These are phyloP conservation scores for Vaccinium darrowii DNA, from an alignment of 148 eudicot genomes.

Conservation along the genomic window DNA sequence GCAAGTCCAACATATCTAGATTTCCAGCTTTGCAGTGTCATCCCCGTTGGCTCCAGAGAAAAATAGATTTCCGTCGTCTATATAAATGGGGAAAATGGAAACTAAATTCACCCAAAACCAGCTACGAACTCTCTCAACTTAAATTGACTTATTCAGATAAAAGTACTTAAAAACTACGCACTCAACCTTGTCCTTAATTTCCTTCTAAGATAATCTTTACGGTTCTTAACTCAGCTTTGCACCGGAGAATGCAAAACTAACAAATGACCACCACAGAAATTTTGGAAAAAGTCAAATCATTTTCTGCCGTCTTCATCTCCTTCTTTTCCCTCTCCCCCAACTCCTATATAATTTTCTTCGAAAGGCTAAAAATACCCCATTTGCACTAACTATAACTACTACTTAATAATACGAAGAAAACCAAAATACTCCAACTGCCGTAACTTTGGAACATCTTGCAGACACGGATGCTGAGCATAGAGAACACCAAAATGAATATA, in stretches of 20 bases:
- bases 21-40: background rate
- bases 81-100: background rate
- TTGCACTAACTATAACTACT: background rate
- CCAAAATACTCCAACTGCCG: background rate
- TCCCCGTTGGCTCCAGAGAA: background rate
- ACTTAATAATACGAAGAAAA: background rate
- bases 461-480: background rate
- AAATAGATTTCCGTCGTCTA: background rate
- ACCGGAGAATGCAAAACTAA: background rate
- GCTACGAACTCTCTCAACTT: background rate
- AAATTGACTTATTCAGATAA: background rate
- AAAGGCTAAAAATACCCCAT: background rate
- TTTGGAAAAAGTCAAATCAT: background rate
- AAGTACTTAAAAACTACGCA: background rate
- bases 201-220: background rate
- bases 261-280: background rate
- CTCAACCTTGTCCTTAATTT: background rate
- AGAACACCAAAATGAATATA: background rate
- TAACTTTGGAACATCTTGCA: background rate
- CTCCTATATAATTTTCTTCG: background rate
- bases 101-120: background rate
- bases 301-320: background rate
- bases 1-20: background rate
- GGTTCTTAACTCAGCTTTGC: constrained; percentile 1
- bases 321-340: background rate